Conservation (phyloP, 75 land plant genomes). For the Chamaecyparis obtusa region DNA sequence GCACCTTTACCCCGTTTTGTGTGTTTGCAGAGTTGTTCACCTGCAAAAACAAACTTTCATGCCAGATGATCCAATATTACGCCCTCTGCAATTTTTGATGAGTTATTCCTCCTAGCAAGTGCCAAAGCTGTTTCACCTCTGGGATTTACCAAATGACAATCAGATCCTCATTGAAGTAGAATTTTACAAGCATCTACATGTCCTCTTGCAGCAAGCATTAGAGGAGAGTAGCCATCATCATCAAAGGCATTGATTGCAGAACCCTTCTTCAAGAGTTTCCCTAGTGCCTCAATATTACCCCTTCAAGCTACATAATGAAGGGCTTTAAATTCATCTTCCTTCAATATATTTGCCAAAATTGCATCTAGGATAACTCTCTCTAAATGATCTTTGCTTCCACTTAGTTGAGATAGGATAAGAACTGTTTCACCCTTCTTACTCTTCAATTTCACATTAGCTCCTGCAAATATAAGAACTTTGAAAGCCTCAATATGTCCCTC, state of each 20-base stretch:
- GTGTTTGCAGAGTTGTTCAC: conserved; percentile 44
- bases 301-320: conserved; percentile 47
- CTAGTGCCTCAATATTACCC: conserved; percentile 30
- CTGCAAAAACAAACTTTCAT: conserved; percentile 36
- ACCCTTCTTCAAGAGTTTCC: conserved; percentile 40
- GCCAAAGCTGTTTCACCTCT: conserved; percentile 48
- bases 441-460: conserved; percentile 44
- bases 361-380: conserved; percentile 40
- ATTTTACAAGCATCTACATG: conserved; percentile 51
- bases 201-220: conserved; percentile 53
- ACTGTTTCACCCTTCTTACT: conserved; percentile 37
- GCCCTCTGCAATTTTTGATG: conserved; percentile 36
- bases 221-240: conserved; percentile 49
- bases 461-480: conserved; percentile 34
- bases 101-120: conserved; percentile 30
- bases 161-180: conserved; percentile 31
- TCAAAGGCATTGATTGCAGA: conserved; percentile 29
- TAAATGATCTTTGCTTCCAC: conserved; percentile 19
- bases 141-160: conserved; percentile 22
- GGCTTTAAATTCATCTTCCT: conserved; percentile 28
- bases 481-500: conserved; percentile 43
- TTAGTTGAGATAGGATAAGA: conserved; percentile 15
- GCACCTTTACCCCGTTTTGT: conserved; percentile 48
- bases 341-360: conserved; percentile 25
- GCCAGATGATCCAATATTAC: conserved; percentile 49